phyloP scores from a whole-genome alignment of 192 early-diverging fungal genomes.

The Coemansia sp. region DNA sequence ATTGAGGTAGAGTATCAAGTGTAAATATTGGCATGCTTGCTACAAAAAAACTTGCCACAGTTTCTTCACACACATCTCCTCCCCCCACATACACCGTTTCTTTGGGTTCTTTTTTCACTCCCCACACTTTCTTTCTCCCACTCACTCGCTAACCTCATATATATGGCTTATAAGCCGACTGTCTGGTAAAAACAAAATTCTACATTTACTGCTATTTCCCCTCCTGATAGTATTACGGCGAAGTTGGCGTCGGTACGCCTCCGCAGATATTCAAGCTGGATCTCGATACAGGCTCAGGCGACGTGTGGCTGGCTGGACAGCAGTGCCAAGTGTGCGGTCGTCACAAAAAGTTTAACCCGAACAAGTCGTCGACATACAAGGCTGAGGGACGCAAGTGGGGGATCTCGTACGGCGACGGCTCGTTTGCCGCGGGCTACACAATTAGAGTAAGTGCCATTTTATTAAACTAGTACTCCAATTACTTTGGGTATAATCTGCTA shows the following conservation, averaged over 20 bases:
- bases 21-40: neutral
- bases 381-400: conserved; percentile 63
- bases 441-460: conserved; percentile 27
- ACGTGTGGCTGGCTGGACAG: conserved; percentile 66
- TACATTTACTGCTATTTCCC: neutral
- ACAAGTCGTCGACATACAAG: conserved; percentile 60
- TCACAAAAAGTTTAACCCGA: conserved; percentile 58
- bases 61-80: neutral
- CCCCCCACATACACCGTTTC: neutral
- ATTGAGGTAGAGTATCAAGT: conserved; percentile 44
- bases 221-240: conserved; percentile 63
- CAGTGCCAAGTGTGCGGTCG: conserved; percentile 48
- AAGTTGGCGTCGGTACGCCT: conserved; percentile 67
- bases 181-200: neutral
- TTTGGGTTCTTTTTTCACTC: neutral
- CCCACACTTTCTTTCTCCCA: neutral
- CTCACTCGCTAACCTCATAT: neutral
- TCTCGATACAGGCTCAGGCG: conserved; percentile 75
- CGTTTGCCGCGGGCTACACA: conserved; percentile 55
- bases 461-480: neutral
- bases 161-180: neutral
- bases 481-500: neutral
- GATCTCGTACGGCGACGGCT: conserved; percentile 68
- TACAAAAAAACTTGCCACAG: too few relatives aligned
- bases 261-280: conserved; percentile 70